Evolutionary conservation across 1,139 yeast species (phyloP), one percentile per base, ranked within the genome.

Genomic region (Diutina scorzettiae): DNA sequence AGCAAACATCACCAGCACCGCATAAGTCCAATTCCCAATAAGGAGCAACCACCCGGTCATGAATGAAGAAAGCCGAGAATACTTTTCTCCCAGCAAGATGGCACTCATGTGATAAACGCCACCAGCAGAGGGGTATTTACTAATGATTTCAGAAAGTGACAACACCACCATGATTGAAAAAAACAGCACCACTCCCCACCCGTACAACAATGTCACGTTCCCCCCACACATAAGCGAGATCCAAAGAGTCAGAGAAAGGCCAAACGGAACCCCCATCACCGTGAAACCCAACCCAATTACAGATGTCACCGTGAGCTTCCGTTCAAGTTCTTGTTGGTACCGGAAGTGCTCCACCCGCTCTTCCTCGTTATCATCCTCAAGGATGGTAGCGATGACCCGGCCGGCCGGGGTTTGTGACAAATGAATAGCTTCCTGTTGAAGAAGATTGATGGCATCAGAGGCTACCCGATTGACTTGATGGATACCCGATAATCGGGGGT

Each of bases 31-130:
- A 51, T 79, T 81, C 0, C 93, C 91, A 21, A 82, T 68, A 23
- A 81, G 63, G 43, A 81, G 61, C 47, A 78, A 71, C 83, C 89
- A 82, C 0, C 91, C 91, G 0, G 85, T 80, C 52, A 72, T 74
- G 87, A 89, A 81, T 5, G 85, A 77, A 43, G 77, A 63, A 3
- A 72, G 56, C 40, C 70, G 57, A 5, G 82, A 71, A 47, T 75
- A 73, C 42, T 64, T 64, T 5, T 73, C 73, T 44, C 71, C 72
- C 30, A 86, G 78, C 39, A 82, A 59, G 45, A 81, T 73, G 6
- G 85, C 83, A 52, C 85, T 77, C 57, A 81, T 81, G 48, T 81
- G 89, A 53, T 81, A 83, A 1, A 81, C 78, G 16, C 81, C 81
- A 24, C 81, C 81, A 2, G 85, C 81, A 24, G 82, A 76, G 0